Evolutionary conservation across 257 asterid genomes (phyloP).

Genomic region (Coffea eugenioides): DNA sequence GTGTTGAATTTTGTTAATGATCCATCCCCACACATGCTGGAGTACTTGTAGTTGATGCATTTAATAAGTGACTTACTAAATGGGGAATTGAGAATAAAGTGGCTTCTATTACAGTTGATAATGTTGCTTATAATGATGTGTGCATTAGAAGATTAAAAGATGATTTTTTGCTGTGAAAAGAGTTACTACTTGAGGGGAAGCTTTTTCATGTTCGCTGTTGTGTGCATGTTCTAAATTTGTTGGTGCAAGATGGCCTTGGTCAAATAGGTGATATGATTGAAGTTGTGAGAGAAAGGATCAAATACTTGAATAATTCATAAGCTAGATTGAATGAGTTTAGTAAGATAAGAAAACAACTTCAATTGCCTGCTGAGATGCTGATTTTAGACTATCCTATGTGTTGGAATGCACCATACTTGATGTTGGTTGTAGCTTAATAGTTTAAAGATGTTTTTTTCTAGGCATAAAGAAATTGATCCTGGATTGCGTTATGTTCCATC

Average conservation of each 20-base stretch:
- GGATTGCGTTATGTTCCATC: background rate
- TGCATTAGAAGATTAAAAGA: no score
- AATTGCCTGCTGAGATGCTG: background rate
- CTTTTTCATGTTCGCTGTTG: background rate
- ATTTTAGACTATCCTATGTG: background rate
- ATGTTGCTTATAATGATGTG: background rate
- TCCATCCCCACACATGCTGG: background rate
- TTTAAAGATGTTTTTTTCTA: background rate
- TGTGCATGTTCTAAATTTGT: background rate
- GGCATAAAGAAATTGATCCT: background rate
- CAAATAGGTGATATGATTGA: background rate
- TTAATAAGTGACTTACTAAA: background rate
- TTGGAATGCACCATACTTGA: background rate
- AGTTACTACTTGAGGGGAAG: no score
- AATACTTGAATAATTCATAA: no score
- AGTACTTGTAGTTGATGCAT: background rate
- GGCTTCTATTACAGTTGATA: background rate
- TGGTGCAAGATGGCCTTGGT: slow-evolving; percentile 2
- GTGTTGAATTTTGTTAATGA: slow-evolving; percentile 2
- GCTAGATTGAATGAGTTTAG: no score
- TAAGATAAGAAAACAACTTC: background rate
- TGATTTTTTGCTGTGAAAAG: no score
- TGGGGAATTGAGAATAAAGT: slow-evolving; percentile 10
- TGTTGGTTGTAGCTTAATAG: background rate
- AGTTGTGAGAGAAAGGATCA: background rate